Conservation (phyloP, 164 flowering plant species). For the Aristolochia californica region DNA sequence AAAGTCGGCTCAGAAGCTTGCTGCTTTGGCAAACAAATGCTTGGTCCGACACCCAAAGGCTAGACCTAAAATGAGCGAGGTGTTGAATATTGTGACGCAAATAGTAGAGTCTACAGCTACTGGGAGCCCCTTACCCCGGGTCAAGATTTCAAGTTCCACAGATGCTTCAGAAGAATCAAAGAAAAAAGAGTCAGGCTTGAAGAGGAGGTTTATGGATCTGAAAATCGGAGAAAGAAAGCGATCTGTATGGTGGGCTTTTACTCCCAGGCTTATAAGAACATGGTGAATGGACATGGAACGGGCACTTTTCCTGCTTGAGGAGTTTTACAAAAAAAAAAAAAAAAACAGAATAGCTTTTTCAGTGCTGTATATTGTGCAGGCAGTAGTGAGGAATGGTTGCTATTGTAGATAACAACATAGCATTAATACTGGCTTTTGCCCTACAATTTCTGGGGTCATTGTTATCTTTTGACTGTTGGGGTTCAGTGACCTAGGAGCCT, state of each 20-base stretch:
- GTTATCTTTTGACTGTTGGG: no score
- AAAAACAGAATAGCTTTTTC: no score
- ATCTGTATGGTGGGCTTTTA: slow-evolving; percentile 17
- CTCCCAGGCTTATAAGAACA: slow-evolving; percentile 9
- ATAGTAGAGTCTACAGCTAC: slow-evolving; percentile 30
- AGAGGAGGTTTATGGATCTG: slow-evolving; percentile 15
- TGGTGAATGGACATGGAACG: slow-evolving; percentile 7
- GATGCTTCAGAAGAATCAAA: slow-evolving; percentile 12
- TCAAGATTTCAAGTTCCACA: slow-evolving; percentile 12
- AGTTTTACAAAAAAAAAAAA: no score
- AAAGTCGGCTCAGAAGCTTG: slow-evolving; percentile 59
- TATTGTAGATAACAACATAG: no score
- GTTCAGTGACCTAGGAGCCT: no score
- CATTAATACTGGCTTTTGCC: no score
- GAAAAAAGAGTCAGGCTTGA: slow-evolving; percentile 12
- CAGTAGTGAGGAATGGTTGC: no score
- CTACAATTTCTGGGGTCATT: no score
- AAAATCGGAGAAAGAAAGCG: slow-evolving; percentile 9
- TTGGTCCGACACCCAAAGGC: slow-evolving; percentile 41
- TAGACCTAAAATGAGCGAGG: slow-evolving; percentile 84
- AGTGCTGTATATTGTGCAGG: no score
- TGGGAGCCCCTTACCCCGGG: slow-evolving; percentile 23
- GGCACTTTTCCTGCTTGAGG: no score
- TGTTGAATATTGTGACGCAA: slow-evolving; percentile 48
- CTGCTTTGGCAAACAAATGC: slow-evolving; percentile 73